Evolutionary conservation across 352 stramenopile species (phyloP).

Genomic region (Globisporangium nodosum): DNA sequence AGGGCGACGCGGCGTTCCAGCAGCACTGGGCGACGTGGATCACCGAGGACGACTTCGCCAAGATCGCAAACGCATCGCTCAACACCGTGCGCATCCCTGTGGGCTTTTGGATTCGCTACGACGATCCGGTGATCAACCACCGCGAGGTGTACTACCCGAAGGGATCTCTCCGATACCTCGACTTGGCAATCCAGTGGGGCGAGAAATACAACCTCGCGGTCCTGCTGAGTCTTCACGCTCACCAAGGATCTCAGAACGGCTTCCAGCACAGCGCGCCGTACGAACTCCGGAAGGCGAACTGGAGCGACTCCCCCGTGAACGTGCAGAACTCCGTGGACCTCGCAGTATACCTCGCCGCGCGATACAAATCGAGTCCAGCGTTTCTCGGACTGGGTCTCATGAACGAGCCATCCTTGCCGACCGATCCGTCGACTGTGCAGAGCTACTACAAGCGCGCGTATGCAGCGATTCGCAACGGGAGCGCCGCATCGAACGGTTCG

Average conservation of each 20-base stretch:
- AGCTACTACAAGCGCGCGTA: conserved; percentile 42
- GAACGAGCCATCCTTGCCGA: conserved; percentile 36
- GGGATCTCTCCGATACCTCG: conserved; percentile 40
- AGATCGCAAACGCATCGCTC: conserved; percentile 20
- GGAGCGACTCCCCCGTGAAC: conserved; percentile 22
- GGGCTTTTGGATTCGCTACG: conserved; percentile 37
- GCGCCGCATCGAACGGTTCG: conserved; percentile 4
- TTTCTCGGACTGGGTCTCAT: conserved; percentile 51
- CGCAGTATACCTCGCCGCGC: conserved; percentile 26
- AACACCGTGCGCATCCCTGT: conserved; percentile 45
- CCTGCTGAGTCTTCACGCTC: conserved; percentile 47
- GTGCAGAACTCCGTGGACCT: conserved; percentile 33
- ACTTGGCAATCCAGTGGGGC: conserved; percentile 49
- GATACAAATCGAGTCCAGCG: conserved; percentile 35
- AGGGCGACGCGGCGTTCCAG: conserved; percentile 17
- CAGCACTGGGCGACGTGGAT: conserved; percentile 25
- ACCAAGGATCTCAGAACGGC: conserved; percentile 53
- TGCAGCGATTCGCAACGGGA: conserved; percentile 21
- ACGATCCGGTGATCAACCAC: conserved; percentile 10
- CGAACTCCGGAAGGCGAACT: conserved; percentile 8
- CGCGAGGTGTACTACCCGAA: conserved; percentile 15
- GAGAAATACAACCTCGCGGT: conserved; percentile 49
- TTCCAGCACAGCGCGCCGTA: conserved; percentile 39
- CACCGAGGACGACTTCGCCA: conserved; percentile 19
- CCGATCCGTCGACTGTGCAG: conserved; percentile 16